Evolutionary conservation across 345 rosid genomes (phyloP), one percentile per base, ranked within the genome.

Genomic region (Gossypium turneri): DNA sequence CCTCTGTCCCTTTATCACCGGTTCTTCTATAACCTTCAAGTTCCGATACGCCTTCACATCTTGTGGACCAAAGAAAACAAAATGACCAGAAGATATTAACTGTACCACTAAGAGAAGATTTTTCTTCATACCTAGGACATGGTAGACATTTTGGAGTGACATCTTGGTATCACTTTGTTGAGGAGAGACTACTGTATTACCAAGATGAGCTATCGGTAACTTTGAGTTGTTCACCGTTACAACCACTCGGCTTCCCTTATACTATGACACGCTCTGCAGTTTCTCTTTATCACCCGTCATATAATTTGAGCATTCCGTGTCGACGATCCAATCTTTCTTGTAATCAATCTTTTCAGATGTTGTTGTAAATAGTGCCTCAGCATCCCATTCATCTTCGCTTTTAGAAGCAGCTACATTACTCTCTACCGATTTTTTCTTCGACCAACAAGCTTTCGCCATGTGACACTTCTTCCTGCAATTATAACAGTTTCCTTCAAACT

Each of bases 321-420:
- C 79, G 20, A 81, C 43, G 3, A 20, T 20, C 61, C 12, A 56
- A 4, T 56, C 25, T 2, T 56, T 56, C 7, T 56, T 4, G 2
- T 19, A 56, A 20, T 20, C 1, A 20, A 20, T 56, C 17, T 53
- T n/a, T 16, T 5, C 16, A 0, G 57, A 16, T 53, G 57, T 53
- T 17, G 2, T 1, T 45, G 11, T 45, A 45, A 67, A 34, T 1
- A 29, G 44, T 8, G 60, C 67, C 2, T 73, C n/a, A 0, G 16
- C 64, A 65, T 81, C 66, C 63, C 57, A 74, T 2, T 45, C 58
- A 12, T 81, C 84, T 60, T 81, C 74, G 7, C 66, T 59, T 3
- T 55, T 55, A 11, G 0, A n/a, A 11, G 25, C 7, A n/a, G 2
- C 25, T 0, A 11, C 59, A 19, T 55, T 55, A 19, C 59, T 55